Base-by-base conservation (phyloP, 2,329 filamentous ascomycete genomes). In the Taxawa tesnikishii region DNA sequence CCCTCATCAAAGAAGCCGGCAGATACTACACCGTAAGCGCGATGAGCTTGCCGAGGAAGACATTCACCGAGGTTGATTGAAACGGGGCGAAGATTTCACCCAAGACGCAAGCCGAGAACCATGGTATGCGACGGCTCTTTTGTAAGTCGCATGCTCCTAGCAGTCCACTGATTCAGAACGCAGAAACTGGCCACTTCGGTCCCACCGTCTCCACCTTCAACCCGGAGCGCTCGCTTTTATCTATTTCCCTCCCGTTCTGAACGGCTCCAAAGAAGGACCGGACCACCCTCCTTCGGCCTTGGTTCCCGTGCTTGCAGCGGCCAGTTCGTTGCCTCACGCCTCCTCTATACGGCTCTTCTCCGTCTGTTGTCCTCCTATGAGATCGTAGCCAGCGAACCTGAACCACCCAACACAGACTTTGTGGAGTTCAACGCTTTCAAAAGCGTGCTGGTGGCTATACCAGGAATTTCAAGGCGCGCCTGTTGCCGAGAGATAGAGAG, bases 341-440 rank as follows among this genome's bases (percentile, higher is more conserved):
- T 70, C 2, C 47, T 70, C 3, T 68, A 70, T 38, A 48, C 62
- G 0, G 64, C 66, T 3, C 49, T 72, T 1, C 49, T 70, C 5
- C 58, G 67, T 3, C 48, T 70, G 2, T 39, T 70, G n/a, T 54
- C 58, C 3, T 56, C 58, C 6, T 71, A 67, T 48, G 59, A 55
- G 39, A 63, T 70, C 33, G 58, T 68, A 18, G 57, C 68, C 15
- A 61, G 57, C 41, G 54, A 63, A 31, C 43, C 47, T 0, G 51
- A 63, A 26, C 70, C 70, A 0, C 71, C 70, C 0, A 75, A 73
- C 40, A 74, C 70, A 0, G 69, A 75, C 44, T 75, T 75, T 38
- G 64, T 75, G 4, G 70, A 75, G 4, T 75, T 75, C 42, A 75
- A 75, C 41, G 60, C 68, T 43, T 65, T 73, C 42, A 74, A 75